phyloP scores from a whole-genome alignment of 148 eudicot genomes.

The Diospyros kaki region DNA sequence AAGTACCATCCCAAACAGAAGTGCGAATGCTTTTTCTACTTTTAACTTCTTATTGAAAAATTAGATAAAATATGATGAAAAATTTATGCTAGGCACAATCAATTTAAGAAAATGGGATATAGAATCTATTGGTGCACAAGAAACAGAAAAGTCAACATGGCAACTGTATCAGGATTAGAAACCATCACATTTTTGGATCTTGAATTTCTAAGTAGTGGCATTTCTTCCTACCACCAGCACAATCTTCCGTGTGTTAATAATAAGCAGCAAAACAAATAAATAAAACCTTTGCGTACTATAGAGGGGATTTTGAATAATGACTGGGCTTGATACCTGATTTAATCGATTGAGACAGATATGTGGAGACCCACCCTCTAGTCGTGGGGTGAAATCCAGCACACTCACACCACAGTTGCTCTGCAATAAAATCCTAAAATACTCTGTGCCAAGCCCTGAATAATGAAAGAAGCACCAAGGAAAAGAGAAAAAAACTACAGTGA shows the following conservation, averaged over 20 bases:
- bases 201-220: background rate
- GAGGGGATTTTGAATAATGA: background rate
- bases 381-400: conserved; percentile 85
- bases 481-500: conserved; percentile 9
- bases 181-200: background rate
- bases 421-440: conserved; percentile 86
- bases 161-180: background rate
- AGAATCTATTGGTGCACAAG: background rate
- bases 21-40: too few relatives aligned
- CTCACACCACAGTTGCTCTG: conserved; percentile 99
- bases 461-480: conserved; percentile 6
- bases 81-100: too few relatives aligned
- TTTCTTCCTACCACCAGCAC: too few relatives aligned
- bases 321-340: conserved; percentile 67
- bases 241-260: too few relatives aligned
- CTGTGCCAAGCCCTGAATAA: conserved; percentile 74
- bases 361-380: conserved; percentile 54
- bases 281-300: too few relatives aligned
- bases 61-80: too few relatives aligned
- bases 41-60: background rate
- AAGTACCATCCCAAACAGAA: background rate
- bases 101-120: too few relatives aligned
- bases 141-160: too few relatives aligned
- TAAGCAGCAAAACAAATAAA: too few relatives aligned
- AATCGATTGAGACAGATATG: conserved; percentile 78